Conservation (phyloP, 208 protist genomes). For the Naegleria fowleri region DNA sequence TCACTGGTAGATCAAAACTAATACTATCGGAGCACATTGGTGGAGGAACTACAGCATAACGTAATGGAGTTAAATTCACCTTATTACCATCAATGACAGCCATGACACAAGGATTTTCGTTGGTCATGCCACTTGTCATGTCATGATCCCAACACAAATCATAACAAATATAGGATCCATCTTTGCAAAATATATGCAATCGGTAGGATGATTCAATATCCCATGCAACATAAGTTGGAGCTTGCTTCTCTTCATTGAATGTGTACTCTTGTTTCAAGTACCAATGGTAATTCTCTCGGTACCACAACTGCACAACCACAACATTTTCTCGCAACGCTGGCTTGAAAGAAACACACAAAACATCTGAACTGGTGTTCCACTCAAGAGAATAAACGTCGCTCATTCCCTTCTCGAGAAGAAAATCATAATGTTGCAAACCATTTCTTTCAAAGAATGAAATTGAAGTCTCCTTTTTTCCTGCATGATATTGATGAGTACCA, state of each 20-base stretch:
- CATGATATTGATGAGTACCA: not conserved
- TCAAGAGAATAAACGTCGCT: not conserved
- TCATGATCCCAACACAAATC: not conserved
- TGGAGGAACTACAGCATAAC: not conserved
- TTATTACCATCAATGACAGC: conserved; percentile 3
- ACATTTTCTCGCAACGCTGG: not conserved
- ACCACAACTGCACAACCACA: not conserved
- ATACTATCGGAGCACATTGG: not conserved
- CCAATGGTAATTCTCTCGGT: conserved; percentile 34
- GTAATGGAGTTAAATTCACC: not conserved
- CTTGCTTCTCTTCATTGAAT: not conserved
- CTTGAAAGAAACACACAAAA: not conserved
- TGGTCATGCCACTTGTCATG: not conserved
- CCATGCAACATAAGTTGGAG: not conserved
- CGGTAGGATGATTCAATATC: not conserved
- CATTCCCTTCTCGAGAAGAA: not conserved
- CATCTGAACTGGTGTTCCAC: conserved; percentile 18
- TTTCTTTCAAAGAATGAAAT: conserved; percentile 22
- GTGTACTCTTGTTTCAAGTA: conserved; percentile 28
- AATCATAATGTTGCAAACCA: conserved; percentile 27
- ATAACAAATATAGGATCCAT: not conserved
- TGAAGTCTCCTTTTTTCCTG: not conserved
- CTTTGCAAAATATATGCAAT: not conserved
- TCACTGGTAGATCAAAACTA: not conserved
- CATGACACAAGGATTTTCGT: not conserved